Evolutionary conservation across 257 asterid genomes (phyloP), one percentile per base, ranked within the genome.

Genomic region (Asclepias syriaca): DNA sequence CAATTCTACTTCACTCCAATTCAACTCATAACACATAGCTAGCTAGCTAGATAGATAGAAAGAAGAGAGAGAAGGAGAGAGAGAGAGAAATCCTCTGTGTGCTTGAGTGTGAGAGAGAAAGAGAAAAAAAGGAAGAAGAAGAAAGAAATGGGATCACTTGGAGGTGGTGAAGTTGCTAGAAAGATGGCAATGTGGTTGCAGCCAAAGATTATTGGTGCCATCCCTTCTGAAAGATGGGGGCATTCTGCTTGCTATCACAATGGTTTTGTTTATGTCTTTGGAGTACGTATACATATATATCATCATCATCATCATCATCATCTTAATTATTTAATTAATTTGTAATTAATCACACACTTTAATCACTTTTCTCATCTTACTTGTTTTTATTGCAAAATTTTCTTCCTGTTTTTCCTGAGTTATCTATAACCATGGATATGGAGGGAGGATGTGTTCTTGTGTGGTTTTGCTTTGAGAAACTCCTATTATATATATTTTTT

Each of bases 221-320:
- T 76, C 75, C 97, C 96, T 85, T 88, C 93, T 77, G 93, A 91
- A 81, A 91, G 98, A 89, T 94, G 98, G 98, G 98, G 98, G 58
- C 97, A 94, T 82, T 91, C 98, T 67, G 81, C 98, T 65, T 91
- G 93, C 84, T 88, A 78, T 82, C 88, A 80, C 82, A 85, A 88
- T 80, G 96, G 95, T 6, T 83, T 79, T 5, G 77, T 91, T 63
- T 94, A 91, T 86, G 77, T 94, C 18, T 91, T 89, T 79, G 98
- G 98, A 69, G 98, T 91, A 83, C 50, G 86, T 77, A 13, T 24
- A 7, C 67, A 34, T 34, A 34, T 34, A 34, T 29, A 29, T 29
- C 27, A 29, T 29, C 34, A 29, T 29, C 32, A 29, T 29, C 32
- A 29, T 29, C 32, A 29, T 29, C 32, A 29, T 18, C 64, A 27